A percentile compares a stretch with the other conserved stretches of the same genome.
These are phyloP conservation scores for Bromus sterilis DNA, from an alignment of 176 grass and related monocot genomes.

Conservation along the genomic window DNA sequence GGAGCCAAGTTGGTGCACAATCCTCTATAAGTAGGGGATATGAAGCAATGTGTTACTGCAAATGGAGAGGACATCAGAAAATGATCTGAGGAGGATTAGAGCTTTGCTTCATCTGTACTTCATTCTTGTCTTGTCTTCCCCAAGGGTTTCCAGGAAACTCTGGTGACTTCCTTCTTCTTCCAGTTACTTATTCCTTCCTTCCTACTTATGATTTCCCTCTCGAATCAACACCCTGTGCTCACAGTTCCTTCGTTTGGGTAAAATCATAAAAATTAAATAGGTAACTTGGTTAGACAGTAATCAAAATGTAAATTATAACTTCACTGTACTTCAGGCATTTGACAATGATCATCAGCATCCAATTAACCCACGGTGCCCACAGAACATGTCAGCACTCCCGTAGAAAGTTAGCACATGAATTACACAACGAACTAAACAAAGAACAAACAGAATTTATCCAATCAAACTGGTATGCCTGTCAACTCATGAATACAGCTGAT, in stretches of 20 bases:
- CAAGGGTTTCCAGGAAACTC: constrained; percentile 20
- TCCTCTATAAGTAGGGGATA: constrained; percentile 42
- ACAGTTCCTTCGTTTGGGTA: background rate
- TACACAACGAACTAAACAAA: background rate
- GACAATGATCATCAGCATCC: background rate
- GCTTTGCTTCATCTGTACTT: constrained; percentile 45
- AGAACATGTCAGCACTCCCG: background rate
- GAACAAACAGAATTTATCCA: background rate
- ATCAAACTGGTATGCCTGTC: background rate
- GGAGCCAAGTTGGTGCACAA: constrained; percentile 12
- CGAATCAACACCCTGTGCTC: constrained; percentile 15
- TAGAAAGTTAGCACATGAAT: background rate
- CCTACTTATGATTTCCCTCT: constrained; percentile 9
- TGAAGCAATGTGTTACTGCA: constrained; percentile 7
- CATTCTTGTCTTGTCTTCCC: constrained; percentile 51
- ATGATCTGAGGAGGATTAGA: constrained; percentile 6
- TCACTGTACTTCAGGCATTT: background rate
- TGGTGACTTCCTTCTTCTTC: constrained; percentile 32
- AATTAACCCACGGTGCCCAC: background rate
- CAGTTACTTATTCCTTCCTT: constrained; percentile 51
- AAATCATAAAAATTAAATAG: background rate
- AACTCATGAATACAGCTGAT: background rate
- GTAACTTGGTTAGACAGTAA: background rate
- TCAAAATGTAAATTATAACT: background rate
- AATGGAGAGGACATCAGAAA: background rate